phyloP scores from a whole-genome alignment of 176 grass and related monocot species.

The Paspalum notatum region DNA sequence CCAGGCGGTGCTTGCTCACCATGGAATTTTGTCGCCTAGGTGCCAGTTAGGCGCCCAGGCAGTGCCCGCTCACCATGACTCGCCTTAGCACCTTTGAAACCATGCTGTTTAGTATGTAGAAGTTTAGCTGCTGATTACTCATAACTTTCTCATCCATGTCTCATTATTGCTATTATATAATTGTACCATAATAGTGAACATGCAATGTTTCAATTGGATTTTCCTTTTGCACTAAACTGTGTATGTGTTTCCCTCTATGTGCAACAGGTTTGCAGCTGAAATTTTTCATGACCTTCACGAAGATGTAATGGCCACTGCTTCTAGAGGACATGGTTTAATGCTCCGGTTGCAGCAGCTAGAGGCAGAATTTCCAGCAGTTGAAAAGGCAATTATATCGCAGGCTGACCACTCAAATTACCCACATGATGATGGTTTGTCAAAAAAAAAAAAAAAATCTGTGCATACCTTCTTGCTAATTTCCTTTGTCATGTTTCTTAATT shows the following conservation, averaged over 20 bases:
- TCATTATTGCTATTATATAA: slow-evolving; percentile 4
- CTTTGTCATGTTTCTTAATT: slow-evolving; percentile 7
- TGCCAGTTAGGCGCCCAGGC: no score
- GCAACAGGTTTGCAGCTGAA: slow-evolving; percentile 85
- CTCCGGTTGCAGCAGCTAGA: slow-evolving; percentile 92
- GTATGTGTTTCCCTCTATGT: slow-evolving; percentile 7
- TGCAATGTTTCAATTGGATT: slow-evolving; percentile 1
- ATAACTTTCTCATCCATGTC: slow-evolving; percentile 20
- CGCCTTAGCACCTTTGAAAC: no score
- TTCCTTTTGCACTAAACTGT: slow-evolving; percentile 12
- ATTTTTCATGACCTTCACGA: slow-evolving; percentile 98
- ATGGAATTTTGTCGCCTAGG: no score
- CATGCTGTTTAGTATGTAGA: not conserved
- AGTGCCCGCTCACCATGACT: no score
- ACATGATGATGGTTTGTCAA: slow-evolving; percentile 68
- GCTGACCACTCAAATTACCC: slow-evolving; percentile 60
- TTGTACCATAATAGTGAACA: not conserved
- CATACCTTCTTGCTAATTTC: not conserved
- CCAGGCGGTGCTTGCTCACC: no score
- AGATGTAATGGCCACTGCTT: slow-evolving; percentile 85
- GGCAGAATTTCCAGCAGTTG: slow-evolving; percentile 81
- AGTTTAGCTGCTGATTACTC: slow-evolving; percentile 8
- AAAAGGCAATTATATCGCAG: slow-evolving; percentile 74
- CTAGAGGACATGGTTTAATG: slow-evolving; percentile 86
- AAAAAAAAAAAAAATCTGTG: slow-evolving; percentile 2